Base-by-base conservation (phyloP, 352 stramenopile genomes). In the Pythium dissimile region DNA sequence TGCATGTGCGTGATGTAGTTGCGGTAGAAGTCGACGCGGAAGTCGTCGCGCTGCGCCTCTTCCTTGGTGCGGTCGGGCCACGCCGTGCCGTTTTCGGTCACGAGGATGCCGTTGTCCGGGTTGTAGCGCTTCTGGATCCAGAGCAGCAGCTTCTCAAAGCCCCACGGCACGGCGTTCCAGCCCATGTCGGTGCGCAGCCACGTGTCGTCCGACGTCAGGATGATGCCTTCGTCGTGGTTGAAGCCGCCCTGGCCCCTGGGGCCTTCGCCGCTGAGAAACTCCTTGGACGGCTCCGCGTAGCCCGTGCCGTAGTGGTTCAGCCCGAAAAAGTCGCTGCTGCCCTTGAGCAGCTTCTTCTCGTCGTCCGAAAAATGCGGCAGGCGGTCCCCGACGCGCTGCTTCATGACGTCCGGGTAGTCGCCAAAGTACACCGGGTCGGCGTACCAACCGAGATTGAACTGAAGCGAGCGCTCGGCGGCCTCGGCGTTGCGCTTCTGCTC, bases 321-420 rank as follows among this genome's bases (percentile, higher is more conserved):
- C 2, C 91, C 94, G 32, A 99, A 89, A 67, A 98, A 98, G 62
- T 99, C 95, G 28, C 62, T 79, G 48, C 82, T 96, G 9, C 79
- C 83, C n/a, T 35, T 18, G 41, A 98, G 51, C 21, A 90, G 45
- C 23, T 75, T 73, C 49, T 85, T 79, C 59, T 97, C 81, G 16
- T 93, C 70, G 34, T 80, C 64, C 9, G 93, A 97, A 62, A 98
- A 98, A 28, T 58, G 54, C 6, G 94, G 94, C 26, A 98, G 67
- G 11, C 91, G 77, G n/a, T 77, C 59, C 26, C 89, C 87, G 21
- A 87, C 74, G 56, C 81, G 76, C 35, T 92, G 61, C 56, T 84
- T 88, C 92, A 98, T 98, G 27, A 88, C 79, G 41, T 86, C 58
- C 5, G 95, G 95, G 74, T 98, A 98, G 56, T 98, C 88, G 16